These are phyloP conservation scores for Pichia sp. DNA, from an alignment of 1,139 yeast species.

Conservation along the genomic window DNA sequence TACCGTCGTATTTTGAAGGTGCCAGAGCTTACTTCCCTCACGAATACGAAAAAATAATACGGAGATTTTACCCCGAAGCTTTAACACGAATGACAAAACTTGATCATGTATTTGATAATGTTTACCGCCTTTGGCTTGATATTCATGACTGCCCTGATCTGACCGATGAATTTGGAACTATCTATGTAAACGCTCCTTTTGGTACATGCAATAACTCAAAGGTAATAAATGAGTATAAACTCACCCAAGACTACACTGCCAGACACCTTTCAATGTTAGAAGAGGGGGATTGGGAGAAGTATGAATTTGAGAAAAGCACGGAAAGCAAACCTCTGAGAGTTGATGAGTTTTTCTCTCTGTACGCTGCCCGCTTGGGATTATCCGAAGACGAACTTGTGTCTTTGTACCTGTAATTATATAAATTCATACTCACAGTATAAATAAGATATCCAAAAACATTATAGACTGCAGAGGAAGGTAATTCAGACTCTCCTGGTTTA, in stretches of 20 bases:
- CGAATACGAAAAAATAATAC: constrained; percentile 34
- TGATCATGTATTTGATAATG: constrained; percentile 21
- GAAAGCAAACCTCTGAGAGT: constrained; percentile 28
- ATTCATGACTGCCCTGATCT: constrained; percentile 22
- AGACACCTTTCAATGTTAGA: constrained; percentile 22
- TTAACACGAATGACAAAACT: constrained; percentile 22
- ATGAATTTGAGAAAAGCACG: constrained; percentile 16
- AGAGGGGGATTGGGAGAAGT: constrained; percentile 10
- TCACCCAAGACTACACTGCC: constrained; percentile 25
- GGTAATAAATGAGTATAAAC: constrained; percentile 21
- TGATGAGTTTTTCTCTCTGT: constrained; percentile 25
- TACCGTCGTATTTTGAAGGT: constrained; percentile 50
- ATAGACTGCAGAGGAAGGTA: too few species aligned
- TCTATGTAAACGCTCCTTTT: constrained; percentile 2
- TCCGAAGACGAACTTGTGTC: constrained; percentile 8
- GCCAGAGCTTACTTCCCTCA: constrained; percentile 45
- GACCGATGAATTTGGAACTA: constrained; percentile 20
- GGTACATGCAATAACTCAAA: constrained; percentile 19
- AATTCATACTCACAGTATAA: background rate
- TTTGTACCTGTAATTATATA: constrained; percentile 3
- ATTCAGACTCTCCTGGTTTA: too few species aligned
- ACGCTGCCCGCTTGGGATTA: constrained; percentile 21
- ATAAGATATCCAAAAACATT: too few species aligned
- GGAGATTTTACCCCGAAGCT: constrained; percentile 40
- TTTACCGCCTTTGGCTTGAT: constrained; percentile 25